phyloP scores from a whole-genome alignment of 1,284 basidiomycete genomes.

The Trichosporon sp. region DNA sequence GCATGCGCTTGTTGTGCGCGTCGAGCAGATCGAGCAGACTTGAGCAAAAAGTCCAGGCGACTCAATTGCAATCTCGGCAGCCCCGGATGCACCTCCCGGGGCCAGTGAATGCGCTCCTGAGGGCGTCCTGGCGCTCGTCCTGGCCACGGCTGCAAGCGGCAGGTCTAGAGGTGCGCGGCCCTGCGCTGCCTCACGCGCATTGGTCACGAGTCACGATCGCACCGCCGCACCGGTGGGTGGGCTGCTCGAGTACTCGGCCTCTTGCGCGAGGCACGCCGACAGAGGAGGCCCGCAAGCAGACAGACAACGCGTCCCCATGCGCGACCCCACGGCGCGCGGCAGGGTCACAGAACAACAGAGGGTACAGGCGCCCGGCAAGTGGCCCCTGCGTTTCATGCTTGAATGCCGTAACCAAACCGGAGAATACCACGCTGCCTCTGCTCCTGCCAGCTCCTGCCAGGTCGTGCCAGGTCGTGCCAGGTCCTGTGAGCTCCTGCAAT shows the following conservation, averaged over 20 bases:
- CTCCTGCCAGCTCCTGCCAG: too few relatives aligned
- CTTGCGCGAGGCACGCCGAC: background rate
- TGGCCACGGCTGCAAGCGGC: background rate
- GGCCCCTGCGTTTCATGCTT: background rate
- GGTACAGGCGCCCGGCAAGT: background rate
- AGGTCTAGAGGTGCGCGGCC: background rate
- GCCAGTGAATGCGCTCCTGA: background rate
- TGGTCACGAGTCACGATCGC: background rate
- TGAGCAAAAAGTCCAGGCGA: background rate
- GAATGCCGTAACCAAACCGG: background rate
- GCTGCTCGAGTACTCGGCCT: background rate
- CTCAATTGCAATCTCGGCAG: background rate
- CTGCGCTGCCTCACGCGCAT: background rate
- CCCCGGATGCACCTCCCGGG: background rate
- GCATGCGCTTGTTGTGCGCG: too few relatives aligned
- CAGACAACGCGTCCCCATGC: background rate
- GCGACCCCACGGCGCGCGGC: background rate
- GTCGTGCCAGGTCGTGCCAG: too few relatives aligned
- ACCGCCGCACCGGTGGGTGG: too few relatives aligned
- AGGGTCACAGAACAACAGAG: background rate
- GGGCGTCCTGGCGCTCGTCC: background rate
- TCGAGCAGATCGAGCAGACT: background rate
- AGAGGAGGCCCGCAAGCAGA: background rate
- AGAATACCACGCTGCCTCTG: background rate
- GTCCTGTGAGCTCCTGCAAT: too few relatives aligned